Percentiles rank a stretch among this genome's conserved stretches.
Conservation (phyloP, 1,284 basidiomycete genomes). For the Boletus austroedulis region DNA sequence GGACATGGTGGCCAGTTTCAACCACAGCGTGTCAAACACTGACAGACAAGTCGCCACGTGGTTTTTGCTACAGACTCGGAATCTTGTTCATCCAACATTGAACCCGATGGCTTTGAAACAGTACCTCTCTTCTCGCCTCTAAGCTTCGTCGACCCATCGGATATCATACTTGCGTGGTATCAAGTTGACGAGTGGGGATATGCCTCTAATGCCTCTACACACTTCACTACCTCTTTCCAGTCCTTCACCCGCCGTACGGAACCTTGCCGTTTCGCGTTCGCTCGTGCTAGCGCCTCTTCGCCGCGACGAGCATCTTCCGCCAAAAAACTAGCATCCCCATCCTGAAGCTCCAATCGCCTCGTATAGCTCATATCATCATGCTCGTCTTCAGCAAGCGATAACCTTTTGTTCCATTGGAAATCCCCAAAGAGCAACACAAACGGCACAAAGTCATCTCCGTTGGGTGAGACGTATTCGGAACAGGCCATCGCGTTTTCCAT, state of each 20-base stretch:
- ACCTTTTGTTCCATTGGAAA: conserved; percentile 70
- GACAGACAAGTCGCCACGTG: conserved; percentile 14
- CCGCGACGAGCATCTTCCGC: conserved; percentile 43
- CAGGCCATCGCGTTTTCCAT: conserved; percentile 71
- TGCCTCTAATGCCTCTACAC: conserved; percentile 11
- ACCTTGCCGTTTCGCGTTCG: conserved; percentile 36
- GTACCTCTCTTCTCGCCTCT: no score
- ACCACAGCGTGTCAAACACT: background rate
- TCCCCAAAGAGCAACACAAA: conserved; percentile 74
- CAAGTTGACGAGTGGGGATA: background rate
- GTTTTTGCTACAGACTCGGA: no score
- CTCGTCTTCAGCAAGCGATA: conserved; percentile 42
- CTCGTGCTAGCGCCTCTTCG: conserved; percentile 18
- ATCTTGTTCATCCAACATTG: no score
- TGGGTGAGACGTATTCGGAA: conserved; percentile 32
- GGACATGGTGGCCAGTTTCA: conserved; percentile 47
- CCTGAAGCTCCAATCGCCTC: conserved; percentile 46
- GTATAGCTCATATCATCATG: conserved; percentile 58
- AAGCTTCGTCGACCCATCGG: no score
- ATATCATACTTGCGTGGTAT: background rate
- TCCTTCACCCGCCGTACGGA: conserved; percentile 50
- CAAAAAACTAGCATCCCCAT: conserved; percentile 54
- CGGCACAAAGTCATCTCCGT: conserved; percentile 30
- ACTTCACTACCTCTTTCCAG: conserved; percentile 55
- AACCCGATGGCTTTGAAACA: no score